Base-by-base conservation (phyloP, 2,329 filamentous ascomycete species). In the Venturia pyrina region DNA sequence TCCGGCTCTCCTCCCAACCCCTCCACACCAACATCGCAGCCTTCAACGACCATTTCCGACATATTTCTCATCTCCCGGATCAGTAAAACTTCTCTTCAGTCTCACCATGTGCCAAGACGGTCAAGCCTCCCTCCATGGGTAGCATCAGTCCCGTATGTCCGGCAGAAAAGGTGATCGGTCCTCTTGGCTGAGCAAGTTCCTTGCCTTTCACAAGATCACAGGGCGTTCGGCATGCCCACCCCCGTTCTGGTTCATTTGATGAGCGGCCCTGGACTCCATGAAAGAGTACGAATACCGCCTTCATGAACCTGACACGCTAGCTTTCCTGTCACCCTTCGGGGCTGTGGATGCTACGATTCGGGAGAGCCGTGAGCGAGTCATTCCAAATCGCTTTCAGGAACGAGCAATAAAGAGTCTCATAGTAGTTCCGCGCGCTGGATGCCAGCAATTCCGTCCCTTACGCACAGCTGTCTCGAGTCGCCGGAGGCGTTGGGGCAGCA, bases 181-280 rank as follows among this genome's bases (percentile, higher is more conserved):
- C 21, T 57, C 28, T 57, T 57, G 53, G 53, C 28, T 57, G 28
- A 57, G 53, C 53, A 57, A 57, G 53, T 57, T 57, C 32, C 50
- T 57, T 1, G 19, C 28, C 2, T 37, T 17, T 5, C 24, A 11
- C 15, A 40, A 40, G 11, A 7, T 56, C 50, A 32, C 50, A 56
- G 5, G 19, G 50, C 5, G n/a, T 59, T 37, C 28, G 7, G 28
- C 15, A 34, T 59, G 53, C 7, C 53, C 28, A 3, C 28, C 50
- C 24, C 50, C 13, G 32, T 19, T 34, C 24, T 28, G 28, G 28
- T 28, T 28, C 28, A 28, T 28, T 28, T 28, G 28, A 28, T 28
- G 28, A 40, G 37, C 5, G 24, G 24, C 19, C 21, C 8, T 4
- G 37, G 37, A 13, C 11, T 43, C 15, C 11, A 43, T 43, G 11